Evolutionary conservation across 371 early-diverging fungal species (phyloP).

Genomic region (Mucor piriformis): DNA sequence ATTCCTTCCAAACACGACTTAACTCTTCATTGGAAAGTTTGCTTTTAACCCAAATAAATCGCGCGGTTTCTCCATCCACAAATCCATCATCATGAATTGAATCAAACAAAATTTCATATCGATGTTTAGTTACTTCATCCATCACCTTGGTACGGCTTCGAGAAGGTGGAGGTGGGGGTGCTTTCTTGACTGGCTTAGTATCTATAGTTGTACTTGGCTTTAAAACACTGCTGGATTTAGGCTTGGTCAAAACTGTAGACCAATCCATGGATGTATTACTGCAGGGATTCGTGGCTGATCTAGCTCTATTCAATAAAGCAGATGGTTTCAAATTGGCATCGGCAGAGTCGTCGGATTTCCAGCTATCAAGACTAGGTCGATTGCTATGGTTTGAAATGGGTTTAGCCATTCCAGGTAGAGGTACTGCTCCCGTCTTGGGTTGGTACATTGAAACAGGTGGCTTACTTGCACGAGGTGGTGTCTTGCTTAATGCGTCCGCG

Average conservation of each 20-base stretch:
- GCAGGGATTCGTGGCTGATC: constrained; percentile 26
- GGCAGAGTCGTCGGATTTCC: constrained; percentile 7
- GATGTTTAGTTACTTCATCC: constrained; percentile 7
- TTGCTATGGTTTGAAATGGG: not conserved
- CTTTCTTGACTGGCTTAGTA: constrained; percentile 15
- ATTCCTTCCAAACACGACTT: constrained; percentile 47
- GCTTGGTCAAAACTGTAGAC: not conserved
- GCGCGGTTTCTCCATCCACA: constrained; percentile 42
- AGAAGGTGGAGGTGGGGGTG: constrained; percentile 46
- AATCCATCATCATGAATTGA: constrained; percentile 41
- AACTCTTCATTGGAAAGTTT: constrained; percentile 33
- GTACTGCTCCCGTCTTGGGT: constrained; percentile 1
- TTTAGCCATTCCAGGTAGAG: not conserved
- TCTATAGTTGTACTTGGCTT: not conserved
- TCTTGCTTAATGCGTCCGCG: no score
- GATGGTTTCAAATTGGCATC: constrained; percentile 25
- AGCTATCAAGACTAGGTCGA: constrained; percentile 9
- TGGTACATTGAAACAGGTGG: constrained; percentile 1
- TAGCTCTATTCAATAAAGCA: constrained; percentile 18
- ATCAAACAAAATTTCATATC: constrained; percentile 45
- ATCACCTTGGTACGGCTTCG: constrained; percentile 14
- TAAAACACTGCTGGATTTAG: not conserved
- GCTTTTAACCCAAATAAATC: constrained; percentile 42
- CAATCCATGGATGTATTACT: not conserved
- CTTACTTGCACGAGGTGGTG: no score